Evolutionary conservation across 441 rosid species (phyloP).

Genomic region (Viola pubescens): DNA sequence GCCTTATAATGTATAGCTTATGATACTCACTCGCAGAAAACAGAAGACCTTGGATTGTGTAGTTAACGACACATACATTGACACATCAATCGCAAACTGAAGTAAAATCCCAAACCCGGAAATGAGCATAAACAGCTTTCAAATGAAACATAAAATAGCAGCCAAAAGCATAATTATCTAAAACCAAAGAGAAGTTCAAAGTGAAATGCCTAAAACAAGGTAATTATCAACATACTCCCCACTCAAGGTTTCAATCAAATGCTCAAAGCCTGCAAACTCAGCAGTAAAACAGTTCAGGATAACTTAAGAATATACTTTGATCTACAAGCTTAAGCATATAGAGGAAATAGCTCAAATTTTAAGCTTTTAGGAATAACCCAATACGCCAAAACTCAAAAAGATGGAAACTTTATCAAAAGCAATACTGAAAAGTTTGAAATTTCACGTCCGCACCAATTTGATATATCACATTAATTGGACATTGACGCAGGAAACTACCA

Average conservation of each 20-base stretch:
- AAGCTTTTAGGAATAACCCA: constrained; percentile 15
- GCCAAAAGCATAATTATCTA: no score
- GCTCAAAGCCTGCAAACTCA: not conserved
- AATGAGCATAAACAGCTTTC: no score
- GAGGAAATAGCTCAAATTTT: constrained; percentile 6
- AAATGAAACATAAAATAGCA: no score
- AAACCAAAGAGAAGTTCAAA: not conserved
- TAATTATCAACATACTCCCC: constrained; percentile 1
- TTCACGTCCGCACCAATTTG: not conserved
- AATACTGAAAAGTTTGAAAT: not conserved
- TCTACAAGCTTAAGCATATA: constrained; percentile 15
- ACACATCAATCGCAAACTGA: no score
- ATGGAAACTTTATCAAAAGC: not conserved
- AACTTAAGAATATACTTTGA: constrained; percentile 18
- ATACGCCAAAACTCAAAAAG: constrained; percentile 19
- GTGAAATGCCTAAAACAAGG: not conserved
- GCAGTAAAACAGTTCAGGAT: constrained; percentile 3
- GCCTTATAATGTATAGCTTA: no score
- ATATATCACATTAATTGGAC: constrained; percentile 9
- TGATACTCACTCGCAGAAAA: no score
- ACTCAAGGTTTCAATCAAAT: constrained; percentile 2
- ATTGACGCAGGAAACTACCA: constrained; percentile 9
- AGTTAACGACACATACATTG: no score
- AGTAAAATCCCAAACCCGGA: no score
- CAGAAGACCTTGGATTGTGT: no score